Base-by-base conservation (phyloP, 2,329 filamentous ascomycete genomes). In the Triangularia setosa region DNA sequence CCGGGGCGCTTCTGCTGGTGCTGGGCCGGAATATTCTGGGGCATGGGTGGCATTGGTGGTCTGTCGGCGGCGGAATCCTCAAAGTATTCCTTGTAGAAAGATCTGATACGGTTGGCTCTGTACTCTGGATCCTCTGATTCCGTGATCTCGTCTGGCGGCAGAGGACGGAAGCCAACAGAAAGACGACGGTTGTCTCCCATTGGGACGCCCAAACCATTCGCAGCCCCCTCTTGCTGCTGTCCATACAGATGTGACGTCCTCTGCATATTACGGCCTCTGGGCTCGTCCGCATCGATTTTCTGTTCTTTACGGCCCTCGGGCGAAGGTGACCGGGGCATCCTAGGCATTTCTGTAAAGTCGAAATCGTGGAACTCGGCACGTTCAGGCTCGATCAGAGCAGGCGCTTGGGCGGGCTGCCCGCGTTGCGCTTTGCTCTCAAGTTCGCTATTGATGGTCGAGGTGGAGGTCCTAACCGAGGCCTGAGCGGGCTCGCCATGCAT, bases 11-110 rank as follows among this genome's bases (percentile, higher is more conserved):
- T 63, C 14, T 60, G 64, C n/a, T 62, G 65, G 24, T 62, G 64
- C 33, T 70, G 66, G 21, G 65, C 67, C 18, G 68, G 73, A 18
- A 48, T 48, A 4, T 40, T 40, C 40, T 48, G 40, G 40, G 40
- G 40, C 69, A 69, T 74, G 52, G 53, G 68, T 52, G 76, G 78
- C 70, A 82, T 69, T 1, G 79, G 78, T 25, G 80, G 80, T n/a
- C 77, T 70, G 76, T 70, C 71, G 8, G 70, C 69, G 52, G 77
- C 76, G 65, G 82, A 87, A 52, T 97, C 94, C 69, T 98, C 95
- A 72, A 99, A 99, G 80, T 99, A 99, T 75, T 99, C 95, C 80
- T 97, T 97, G 82, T 99, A 99, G 81, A 99, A 99, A 3, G 95
- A 99, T 75, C 95, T 87, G 70, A 99, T 99, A 64, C 95, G 89